Evolutionary conservation across 2,329 filamentous ascomycete genomes (phyloP), one percentile per base, ranked within the genome.

Genomic region (Penicillium sumatraense): DNA sequence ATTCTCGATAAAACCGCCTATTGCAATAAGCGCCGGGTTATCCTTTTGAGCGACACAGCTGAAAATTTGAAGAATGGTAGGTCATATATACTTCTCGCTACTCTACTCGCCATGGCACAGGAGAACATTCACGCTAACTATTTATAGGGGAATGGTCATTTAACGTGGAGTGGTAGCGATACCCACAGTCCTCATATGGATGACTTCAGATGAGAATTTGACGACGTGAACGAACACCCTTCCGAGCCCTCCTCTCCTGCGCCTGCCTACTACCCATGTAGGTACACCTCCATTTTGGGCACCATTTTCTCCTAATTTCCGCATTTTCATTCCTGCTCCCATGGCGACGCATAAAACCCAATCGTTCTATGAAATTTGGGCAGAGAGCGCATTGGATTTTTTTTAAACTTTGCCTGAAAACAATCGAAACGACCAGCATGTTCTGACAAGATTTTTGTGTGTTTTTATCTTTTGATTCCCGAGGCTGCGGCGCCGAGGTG

Each of bases 1-100:
- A 99, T 99, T 70, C 90, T 99, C 86, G 93, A 99, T 75, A 98
- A 97, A 83, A 99, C 93, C 3, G 86, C 92, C 0, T 99, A 99
- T 74, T 99, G 96, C 79, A 96, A 90, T 74, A 93, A 95, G 75
- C 85, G 95, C 51, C 85, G 95, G 41, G 83, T 97, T 21, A 97
- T 98, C 61, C 74, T 99, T 9, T 81, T 99, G 18, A 91, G 92
- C 52, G 91, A 97, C 67, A 98, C 95, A 2, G 95, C 95, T 0
- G 89, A 96, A 63, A 96, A 96, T 66, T 79, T 99, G 49, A 92
- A 90, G 65, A 87, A 90, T 71, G 89, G 93, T 95, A 82, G 75
- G 84, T 46, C 16, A 14, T 18, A 31, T 11, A 38, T 13, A 40
- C 14, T 14, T 27, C 20, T 14, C 16, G 3, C 1, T 24, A 7